A percentile compares a stretch with the other conserved stretches of the same genome.
These are phyloP conservation scores for Hanseniaspora mollemarum DNA, from an alignment of 805 yeast genomes.

Conservation along the genomic window DNA sequence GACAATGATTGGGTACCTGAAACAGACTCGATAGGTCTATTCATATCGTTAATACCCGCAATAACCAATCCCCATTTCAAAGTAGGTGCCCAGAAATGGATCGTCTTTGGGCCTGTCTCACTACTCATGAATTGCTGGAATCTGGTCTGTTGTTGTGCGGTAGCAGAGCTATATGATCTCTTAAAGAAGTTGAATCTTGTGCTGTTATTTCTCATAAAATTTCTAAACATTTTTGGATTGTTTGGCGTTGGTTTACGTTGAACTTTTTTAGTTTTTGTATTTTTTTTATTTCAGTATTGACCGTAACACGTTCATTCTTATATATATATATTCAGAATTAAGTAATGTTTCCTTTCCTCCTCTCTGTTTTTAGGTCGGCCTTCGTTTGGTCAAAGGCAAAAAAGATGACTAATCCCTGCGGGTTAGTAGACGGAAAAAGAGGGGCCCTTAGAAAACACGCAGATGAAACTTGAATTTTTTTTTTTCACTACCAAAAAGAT, in stretches of 20 bases:
- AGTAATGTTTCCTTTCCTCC: no score
- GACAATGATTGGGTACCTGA: slow-evolving; percentile 65
- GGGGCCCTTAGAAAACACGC: background rate
- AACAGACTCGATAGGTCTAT: slow-evolving; percentile 83
- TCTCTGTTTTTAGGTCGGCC: no score
- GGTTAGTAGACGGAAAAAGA: background rate
- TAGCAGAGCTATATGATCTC: slow-evolving; percentile 9
- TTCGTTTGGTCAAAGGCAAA: no score
- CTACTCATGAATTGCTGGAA: slow-evolving; percentile 66
- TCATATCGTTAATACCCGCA: slow-evolving; percentile 79
- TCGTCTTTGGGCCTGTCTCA: slow-evolving; percentile 93
- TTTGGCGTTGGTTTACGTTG: no score
- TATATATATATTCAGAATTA: no score
- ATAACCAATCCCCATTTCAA: slow-evolving; percentile 77
- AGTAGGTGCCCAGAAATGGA: slow-evolving; percentile 86
- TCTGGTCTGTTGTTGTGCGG: slow-evolving; percentile 29
- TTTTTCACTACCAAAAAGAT: background rate
- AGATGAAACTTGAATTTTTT: background rate
- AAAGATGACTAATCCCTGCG: background rate
- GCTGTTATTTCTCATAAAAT: slow-evolving; percentile 8
- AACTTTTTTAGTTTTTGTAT: no score
- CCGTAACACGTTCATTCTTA: no score
- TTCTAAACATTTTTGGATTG: slow-evolving; percentile 12
- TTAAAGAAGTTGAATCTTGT: slow-evolving; percentile 2
- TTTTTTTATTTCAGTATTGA: background rate